Percentiles rank a stretch among this genome's conserved stretches.
phyloP scores from a whole-genome alignment of 164 flowering plant genomes.

The Magnolia officinalis region DNA sequence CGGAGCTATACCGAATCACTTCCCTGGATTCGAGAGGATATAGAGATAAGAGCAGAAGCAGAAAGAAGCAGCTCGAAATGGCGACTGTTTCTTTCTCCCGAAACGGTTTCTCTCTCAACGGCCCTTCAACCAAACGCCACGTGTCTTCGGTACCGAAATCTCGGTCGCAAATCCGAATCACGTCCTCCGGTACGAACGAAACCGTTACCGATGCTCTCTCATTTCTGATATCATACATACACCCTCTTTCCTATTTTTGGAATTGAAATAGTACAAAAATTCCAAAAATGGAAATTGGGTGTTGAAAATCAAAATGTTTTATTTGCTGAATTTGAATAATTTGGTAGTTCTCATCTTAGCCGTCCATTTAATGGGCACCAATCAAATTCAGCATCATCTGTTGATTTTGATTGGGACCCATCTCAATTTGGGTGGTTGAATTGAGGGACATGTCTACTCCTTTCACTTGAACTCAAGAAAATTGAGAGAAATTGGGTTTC shows the following conservation, averaged over 20 bases:
- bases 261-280: not conserved
- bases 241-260: not conserved
- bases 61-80: slow-evolving; percentile 17
- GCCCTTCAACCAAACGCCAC: slow-evolving; percentile 14
- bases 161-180: slow-evolving; percentile 26
- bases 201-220: not conserved
- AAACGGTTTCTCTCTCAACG: slow-evolving; percentile 15
- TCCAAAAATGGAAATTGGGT: not conserved
- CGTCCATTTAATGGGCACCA: not conserved
- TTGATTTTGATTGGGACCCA: not conserved
- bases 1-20: not conserved
- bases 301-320: not conserved
- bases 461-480: too few species aligned
- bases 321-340: too few species aligned
- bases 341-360: too few species aligned
- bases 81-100: slow-evolving; percentile 29
- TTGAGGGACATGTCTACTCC: not conserved
- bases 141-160: slow-evolving; percentile 3
- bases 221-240: not conserved
- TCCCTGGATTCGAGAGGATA: not conserved
- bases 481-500: too few species aligned
- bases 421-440: not conserved
- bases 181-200: slow-evolving; percentile 34
- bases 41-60: not conserved
- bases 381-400: not conserved